Base-by-base conservation (phyloP, 768 basidiomycete species). In the Rhodotorula graminis region DNA sequence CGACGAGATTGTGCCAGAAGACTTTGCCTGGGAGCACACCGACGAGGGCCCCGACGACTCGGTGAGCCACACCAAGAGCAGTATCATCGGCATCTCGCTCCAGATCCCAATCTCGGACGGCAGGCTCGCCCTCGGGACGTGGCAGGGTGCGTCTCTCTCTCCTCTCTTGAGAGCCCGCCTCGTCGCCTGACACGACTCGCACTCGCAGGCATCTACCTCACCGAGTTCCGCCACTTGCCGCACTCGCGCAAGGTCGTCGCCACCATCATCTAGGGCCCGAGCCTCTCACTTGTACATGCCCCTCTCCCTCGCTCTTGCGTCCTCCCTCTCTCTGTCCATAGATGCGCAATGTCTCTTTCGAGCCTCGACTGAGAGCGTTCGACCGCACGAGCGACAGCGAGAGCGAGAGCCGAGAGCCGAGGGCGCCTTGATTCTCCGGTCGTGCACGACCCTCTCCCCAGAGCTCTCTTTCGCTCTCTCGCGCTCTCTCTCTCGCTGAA, bases 61-160 rank as follows among this genome's bases (percentile, higher is more conserved):
- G 12, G 93, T 90, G 50, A 93, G 91, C 6, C 94, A 96, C 80
- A 92, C 92, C 33, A 96, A 97, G 80, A 86, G 91, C 6, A 87
- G 91, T 9, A 84, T 97, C 46, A 84, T 96, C 59, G 93, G 94
- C 29, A 85, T 89, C 29, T 88, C 90, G 0, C 84, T 96, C 69
- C 87, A 88, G 79, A 81, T 97, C 53, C 93, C 93, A 7, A 91
- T 97, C 76, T 89, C 90, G 5, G 85, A 89, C 69, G 91, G 81
- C 2, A 82, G 84, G 60, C 82, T 95, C 75, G 90, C 89, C 73
- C 82, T 96, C 62, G 93, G 93, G 19, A 93, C 91, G 33, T 96
- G 93, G 93, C 93, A 96, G 85, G 93, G 91, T 86, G 49, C 61
- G 81, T 77, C 18, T 33, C 33, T 53, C 33, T 29, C 69, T 56